Evolutionary conservation across 2,329 filamentous ascomycete genomes (phyloP).

Genomic region (Colletotrichum tabaci): DNA sequence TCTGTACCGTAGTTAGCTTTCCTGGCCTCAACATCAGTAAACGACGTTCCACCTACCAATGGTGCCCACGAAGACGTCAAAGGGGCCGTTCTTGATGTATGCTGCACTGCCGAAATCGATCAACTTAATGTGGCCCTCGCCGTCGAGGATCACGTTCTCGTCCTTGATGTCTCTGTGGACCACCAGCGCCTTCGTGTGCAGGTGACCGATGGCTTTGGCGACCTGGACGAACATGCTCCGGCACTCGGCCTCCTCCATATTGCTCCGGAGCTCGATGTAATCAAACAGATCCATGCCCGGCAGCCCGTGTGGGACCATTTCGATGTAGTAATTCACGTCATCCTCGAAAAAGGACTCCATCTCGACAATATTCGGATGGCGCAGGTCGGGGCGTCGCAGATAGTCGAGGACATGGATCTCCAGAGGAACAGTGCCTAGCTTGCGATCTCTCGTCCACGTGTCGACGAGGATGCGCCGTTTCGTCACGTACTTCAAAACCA

Average conservation of each 20-base stretch:
- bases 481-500: slow-evolving; percentile 97
- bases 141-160: slow-evolving; percentile 96
- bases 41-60: slow-evolving; percentile 78
- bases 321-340: slow-evolving; percentile 96
- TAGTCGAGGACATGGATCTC: slow-evolving; percentile 98
- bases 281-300: slow-evolving; percentile 99
- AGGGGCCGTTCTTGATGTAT: slow-evolving; percentile 98
- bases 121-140: slow-evolving; percentile 94
- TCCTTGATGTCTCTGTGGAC: slow-evolving; percentile 99
- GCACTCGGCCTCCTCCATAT: slow-evolving; percentile 96
- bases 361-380: slow-evolving; percentile 79
- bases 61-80: slow-evolving; percentile 98
- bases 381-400: slow-evolving; percentile 80
- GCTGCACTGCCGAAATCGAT: slow-evolving; percentile 99
- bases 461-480: slow-evolving; percentile 97
- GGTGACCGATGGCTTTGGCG: slow-evolving; percentile 87
- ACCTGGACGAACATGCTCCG: slow-evolving; percentile 97
- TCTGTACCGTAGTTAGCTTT: slow-evolving; percentile 68
- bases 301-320: slow-evolving; percentile 95
- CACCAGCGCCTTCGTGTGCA: slow-evolving; percentile 91
- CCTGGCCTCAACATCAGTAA: not conserved
- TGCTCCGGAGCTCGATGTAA: slow-evolving; percentile 95
- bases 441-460: slow-evolving; percentile 96
- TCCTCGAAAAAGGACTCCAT: slow-evolving; percentile 85
- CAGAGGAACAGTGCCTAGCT: slow-evolving; percentile 92